These are phyloP conservation scores for Trifolium dubium DNA, from an alignment of 306 rosid species.

Conservation along the genomic window DNA sequence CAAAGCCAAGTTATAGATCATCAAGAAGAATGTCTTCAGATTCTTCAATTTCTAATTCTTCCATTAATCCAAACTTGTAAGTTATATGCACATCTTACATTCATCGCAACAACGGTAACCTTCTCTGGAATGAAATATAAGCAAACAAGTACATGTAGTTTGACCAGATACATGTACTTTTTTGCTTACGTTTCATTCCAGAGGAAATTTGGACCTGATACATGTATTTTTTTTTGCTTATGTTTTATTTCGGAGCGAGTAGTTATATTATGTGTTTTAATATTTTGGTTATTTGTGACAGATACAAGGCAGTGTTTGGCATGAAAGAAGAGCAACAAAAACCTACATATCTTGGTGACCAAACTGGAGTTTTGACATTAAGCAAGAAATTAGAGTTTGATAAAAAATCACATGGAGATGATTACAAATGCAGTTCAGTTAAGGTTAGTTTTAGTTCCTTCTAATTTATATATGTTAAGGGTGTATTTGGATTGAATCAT, in stretches of 20 bases:
- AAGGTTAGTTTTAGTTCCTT: slow-evolving; percentile 53
- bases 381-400: slow-evolving; percentile 39
- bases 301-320: slow-evolving; percentile 78
- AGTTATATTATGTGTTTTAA: slow-evolving; percentile 23
- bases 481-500: background rate
- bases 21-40: slow-evolving; percentile 73
- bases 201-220: background rate
- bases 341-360: slow-evolving; percentile 42
- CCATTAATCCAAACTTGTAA: slow-evolving; percentile 72
- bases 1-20: slow-evolving; percentile 46
- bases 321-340: slow-evolving; percentile 46
- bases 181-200: background rate
- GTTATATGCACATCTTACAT: slow-evolving; percentile 40
- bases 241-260: background rate
- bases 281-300: slow-evolving; percentile 43
- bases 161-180: background rate
- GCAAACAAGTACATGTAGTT: background rate
- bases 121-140: background rate
- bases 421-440: slow-evolving; percentile 40
- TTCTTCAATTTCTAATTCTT: slow-evolving; percentile 55
- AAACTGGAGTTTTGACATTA: slow-evolving; percentile 40
- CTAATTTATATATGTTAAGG: slow-evolving; percentile 23
- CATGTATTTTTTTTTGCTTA: background rate
- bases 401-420: slow-evolving; percentile 46
- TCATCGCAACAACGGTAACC: background rate